A percentile compares a stretch with the other conserved stretches of the same genome.
phyloP scores from a whole-genome alignment of 768 basidiomycete species.

The Tulasnella sp. region DNA sequence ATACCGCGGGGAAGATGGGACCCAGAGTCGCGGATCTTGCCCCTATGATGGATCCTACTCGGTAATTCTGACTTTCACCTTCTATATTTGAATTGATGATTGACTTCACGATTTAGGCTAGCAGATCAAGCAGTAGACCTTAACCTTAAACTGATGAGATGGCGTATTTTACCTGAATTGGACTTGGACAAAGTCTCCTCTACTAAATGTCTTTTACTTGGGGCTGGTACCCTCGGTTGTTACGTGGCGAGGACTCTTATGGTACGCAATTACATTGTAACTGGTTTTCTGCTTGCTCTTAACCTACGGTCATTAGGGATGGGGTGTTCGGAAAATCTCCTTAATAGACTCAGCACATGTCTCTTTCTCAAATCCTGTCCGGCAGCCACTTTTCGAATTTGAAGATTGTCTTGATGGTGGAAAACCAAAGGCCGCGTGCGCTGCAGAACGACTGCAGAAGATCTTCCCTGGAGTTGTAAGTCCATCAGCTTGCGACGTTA shows the following conservation, averaged over 20 bases:
- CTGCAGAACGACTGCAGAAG: conserved; percentile 69
- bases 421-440: conserved; percentile 84
- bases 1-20: conserved; percentile 70
- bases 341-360: conserved; percentile 84
- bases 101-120: conserved; percentile 38
- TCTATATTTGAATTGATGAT: no score
- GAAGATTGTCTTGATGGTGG: conserved; percentile 87
- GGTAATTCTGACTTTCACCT: not conserved
- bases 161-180: conserved; percentile 84
- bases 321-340: conserved; percentile 91
- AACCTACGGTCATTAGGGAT: conserved; percentile 44
- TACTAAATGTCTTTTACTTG: conserved; percentile 74
- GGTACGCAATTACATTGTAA: conserved; percentile 34
- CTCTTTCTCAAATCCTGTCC: conserved; percentile 94
- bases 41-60: conserved; percentile 86
- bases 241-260: conserved; percentile 88
- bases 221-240: conserved; percentile 93
- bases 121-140: conserved; percentile 97
- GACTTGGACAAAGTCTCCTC: conserved; percentile 75
- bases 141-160: conserved; percentile 94
- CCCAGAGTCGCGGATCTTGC: conserved; percentile 82
- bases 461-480: conserved; percentile 88
- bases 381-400: conserved; percentile 94
- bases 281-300: not conserved
- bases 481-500: conserved; percentile 16